phyloP scores from a whole-genome alignment of 805 yeast species.

The Kodamaea fukazawae region DNA sequence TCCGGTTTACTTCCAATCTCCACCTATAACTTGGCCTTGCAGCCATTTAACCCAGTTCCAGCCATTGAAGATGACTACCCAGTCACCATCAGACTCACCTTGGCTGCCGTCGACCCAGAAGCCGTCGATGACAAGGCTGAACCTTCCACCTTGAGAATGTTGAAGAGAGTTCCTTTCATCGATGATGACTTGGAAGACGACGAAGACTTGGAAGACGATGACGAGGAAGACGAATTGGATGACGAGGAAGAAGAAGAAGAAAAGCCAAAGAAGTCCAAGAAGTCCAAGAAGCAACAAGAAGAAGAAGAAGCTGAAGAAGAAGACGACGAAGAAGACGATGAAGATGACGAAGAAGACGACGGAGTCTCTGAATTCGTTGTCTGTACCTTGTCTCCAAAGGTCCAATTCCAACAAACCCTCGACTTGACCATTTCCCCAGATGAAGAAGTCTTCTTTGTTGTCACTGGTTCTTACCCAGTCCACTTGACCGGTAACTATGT shows the following conservation, averaged over 20 bases:
- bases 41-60: slow-evolving; percentile 84
- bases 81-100: slow-evolving; percentile 83
- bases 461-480: slow-evolving; percentile 91
- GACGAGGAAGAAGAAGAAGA: slow-evolving; percentile 44
- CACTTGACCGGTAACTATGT: slow-evolving; percentile 94
- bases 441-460: slow-evolving; percentile 92
- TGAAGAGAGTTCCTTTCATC: slow-evolving; percentile 57
- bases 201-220: slow-evolving; percentile 46
- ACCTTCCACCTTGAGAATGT: slow-evolving; percentile 87
- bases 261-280: slow-evolving; percentile 16
- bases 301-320: slow-evolving; percentile 47
- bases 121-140: slow-evolving; percentile 74
- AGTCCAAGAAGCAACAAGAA: slow-evolving; percentile 26
- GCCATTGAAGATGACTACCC: slow-evolving; percentile 87
- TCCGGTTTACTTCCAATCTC: slow-evolving; percentile 78
- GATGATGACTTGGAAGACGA: slow-evolving; percentile 46
- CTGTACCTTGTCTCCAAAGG: slow-evolving; percentile 85
- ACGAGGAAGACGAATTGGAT: slow-evolving; percentile 44
- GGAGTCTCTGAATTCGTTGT: slow-evolving; percentile 81
- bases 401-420: slow-evolving; percentile 83
- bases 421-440: slow-evolving; percentile 89
- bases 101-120: slow-evolving; percentile 94
- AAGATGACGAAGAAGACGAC: slow-evolving; percentile 58
- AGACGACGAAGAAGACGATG: slow-evolving; percentile 53
- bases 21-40: slow-evolving; percentile 78